phyloP scores from a whole-genome alignment of 192 early-diverging fungal genomes.

The Coemansia sp. region DNA sequence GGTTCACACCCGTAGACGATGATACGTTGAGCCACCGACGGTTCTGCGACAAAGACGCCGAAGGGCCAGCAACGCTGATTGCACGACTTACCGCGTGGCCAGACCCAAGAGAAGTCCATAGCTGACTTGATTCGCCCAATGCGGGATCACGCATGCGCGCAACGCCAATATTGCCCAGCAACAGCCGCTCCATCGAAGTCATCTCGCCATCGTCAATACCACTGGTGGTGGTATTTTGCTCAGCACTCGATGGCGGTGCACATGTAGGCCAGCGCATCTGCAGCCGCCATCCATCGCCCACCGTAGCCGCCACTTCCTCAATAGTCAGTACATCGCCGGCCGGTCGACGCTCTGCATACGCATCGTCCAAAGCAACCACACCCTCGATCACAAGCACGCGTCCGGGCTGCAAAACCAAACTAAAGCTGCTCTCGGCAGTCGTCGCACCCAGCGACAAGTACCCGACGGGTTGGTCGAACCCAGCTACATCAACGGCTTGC shows the following conservation, averaged over 20 bases:
- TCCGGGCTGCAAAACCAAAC: conserved; percentile 13
- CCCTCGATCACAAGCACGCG: conserved; percentile 26
- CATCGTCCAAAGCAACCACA: not conserved
- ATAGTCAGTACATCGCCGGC: conserved; percentile 10
- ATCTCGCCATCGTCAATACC: not conserved
- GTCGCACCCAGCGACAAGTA: conserved; percentile 1
- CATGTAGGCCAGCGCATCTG: conserved; percentile 35
- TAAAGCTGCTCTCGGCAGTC: not conserved
- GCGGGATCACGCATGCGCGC: conserved; percentile 7
- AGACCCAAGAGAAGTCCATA: not conserved
- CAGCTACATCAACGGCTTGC: not conserved
- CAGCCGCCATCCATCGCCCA: conserved; percentile 3
- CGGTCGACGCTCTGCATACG: not conserved
- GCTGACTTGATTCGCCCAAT: conserved; percentile 5
- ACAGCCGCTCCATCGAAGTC: conserved; percentile 21
- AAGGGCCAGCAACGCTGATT: conserved; percentile 14
- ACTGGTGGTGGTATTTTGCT: not conserved
- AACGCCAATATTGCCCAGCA: conserved; percentile 30
- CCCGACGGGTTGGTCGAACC: not conserved
- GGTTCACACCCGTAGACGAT: not conserved
- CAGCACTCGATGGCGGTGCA: not conserved
- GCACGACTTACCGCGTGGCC: conserved; percentile 17
- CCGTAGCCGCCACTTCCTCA: not conserved
- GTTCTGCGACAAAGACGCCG: conserved; percentile 17
- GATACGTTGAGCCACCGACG: conserved; percentile 22